Evolutionary conservation across 176 grass and related monocot genomes (phyloP).

Genomic region (Zoysia pacifica): DNA sequence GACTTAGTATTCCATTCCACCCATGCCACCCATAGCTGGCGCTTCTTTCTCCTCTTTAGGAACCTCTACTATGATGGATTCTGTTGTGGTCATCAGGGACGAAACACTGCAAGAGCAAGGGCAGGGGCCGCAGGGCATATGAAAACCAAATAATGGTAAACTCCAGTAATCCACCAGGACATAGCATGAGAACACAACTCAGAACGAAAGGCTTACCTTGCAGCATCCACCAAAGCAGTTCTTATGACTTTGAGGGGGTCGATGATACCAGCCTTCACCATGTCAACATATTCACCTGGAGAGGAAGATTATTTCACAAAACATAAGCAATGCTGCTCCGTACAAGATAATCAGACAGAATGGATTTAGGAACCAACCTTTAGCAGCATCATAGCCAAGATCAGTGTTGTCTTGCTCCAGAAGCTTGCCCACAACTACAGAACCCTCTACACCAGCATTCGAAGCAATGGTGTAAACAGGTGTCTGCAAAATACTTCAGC

Average conservation of each 20-base stretch:
- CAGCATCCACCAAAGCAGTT: conserved; percentile 97
- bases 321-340: background rate
- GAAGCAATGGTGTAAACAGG: conserved; percentile 85
- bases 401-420: conserved; percentile 86
- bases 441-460: conserved; percentile 94
- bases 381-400: conserved; percentile 95
- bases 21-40: conserved; percentile 36
- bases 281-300: conserved; percentile 91
- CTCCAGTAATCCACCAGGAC: background rate
- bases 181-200: background rate
- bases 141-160: background rate
- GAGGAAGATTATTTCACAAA: conserved; percentile 8
- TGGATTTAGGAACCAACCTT: conserved; percentile 46
- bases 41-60: conserved; percentile 44
- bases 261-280: conserved; percentile 95
- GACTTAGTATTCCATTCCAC: conserved; percentile 53
- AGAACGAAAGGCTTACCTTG: conserved; percentile 52
- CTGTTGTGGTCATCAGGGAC: conserved; percentile 69
- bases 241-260: conserved; percentile 98
- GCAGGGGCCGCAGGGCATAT: too few relatives aligned
- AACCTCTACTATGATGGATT: conserved; percentile 68
- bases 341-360: background rate
- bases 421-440: conserved; percentile 93
- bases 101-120: conserved; percentile 53
- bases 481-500: conserved; percentile 48